Evolutionary conservation across 768 basidiomycete species (phyloP), one percentile per base, ranked within the genome.

Genomic region (Mycena venus): DNA sequence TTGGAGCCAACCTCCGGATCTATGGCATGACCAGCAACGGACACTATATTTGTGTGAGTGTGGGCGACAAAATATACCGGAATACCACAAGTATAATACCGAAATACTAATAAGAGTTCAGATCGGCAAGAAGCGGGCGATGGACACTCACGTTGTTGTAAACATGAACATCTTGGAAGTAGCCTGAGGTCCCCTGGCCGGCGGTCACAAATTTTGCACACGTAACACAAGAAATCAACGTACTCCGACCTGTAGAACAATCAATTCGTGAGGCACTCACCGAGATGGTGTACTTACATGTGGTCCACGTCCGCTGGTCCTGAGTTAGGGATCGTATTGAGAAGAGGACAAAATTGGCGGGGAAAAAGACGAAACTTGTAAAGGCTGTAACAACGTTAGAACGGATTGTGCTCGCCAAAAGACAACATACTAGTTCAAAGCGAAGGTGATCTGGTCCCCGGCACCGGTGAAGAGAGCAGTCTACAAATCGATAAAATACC

Each of bases 381-480:
- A 36, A 70, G 59, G 51, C 68, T 70, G n/a, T 19, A 34, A 21
- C 19, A 11, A 51, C 25, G 44, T 60, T 11, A 61, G 58, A 1
- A 61, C 17, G 25, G 47, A n/a, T 17, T 15, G 12, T 3, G 7
- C 42, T 40, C 14, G 11, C 6, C 60, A 74, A 56, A 42, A 36
- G 31, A 38, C 4, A 23, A 55, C 68, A 11, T 55, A 70, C 68
- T 80, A 78, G 74, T 80, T 80, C 56, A 78, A 68, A 19, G 78
- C 77, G 58, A 80, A 80, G 10, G 79, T 79, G 38, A 80, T 78
- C 34, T 77, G 72, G 59, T 79, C 79, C n/a, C 78, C 79, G 4
- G 55, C 36, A 29, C 79, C 78, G 31, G 79, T 80, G 64, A 79
- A 80, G 49, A 77, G 60, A 2, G 77, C 68, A 27, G 32, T 32